Evolutionary conservation across 352 stramenopile species (phyloP).

Genomic region (Chrysophaeum taylorii): DNA sequence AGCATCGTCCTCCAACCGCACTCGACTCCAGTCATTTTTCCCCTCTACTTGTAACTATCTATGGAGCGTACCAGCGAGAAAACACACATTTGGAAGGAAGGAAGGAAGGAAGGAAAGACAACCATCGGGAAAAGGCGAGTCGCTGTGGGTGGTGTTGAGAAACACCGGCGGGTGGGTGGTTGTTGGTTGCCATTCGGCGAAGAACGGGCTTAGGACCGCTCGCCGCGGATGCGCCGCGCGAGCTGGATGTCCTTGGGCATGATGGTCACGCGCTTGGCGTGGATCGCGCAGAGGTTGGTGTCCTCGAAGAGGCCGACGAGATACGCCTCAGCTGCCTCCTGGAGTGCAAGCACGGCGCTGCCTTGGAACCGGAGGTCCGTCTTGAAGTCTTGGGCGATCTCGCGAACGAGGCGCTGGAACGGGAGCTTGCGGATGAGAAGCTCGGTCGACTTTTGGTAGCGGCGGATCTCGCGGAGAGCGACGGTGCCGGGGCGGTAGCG

Average conservation of each 20-base stretch:
- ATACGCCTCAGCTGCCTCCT: slow-evolving; percentile 66
- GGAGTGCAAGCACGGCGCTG: slow-evolving; percentile 53
- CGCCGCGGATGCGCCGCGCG: slow-evolving; percentile 73
- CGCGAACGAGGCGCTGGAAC: slow-evolving; percentile 60
- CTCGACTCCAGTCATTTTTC: too few species aligned
- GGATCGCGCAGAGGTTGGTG: slow-evolving; percentile 87
- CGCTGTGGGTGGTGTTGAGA: too few species aligned
- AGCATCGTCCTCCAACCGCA: too few species aligned
- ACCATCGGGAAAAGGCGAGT: too few species aligned
- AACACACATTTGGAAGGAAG: too few species aligned
- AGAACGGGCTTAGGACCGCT: slow-evolving; percentile 49
- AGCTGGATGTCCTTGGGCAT: slow-evolving; percentile 89
- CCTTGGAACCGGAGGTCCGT: slow-evolving; percentile 61
- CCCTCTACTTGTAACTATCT: too few species aligned
- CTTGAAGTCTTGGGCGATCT: slow-evolving; percentile 65
- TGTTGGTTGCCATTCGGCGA: too few species aligned
- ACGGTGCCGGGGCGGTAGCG: slow-evolving; percentile 71
- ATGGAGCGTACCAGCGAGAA: too few species aligned
- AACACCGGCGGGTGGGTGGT: too few species aligned
- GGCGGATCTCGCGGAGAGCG: slow-evolving; percentile 69
- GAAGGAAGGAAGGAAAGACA: too few species aligned
- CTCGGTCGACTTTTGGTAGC: slow-evolving; percentile 72
- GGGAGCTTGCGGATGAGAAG: slow-evolving; percentile 65
- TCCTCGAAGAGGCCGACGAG: slow-evolving; percentile 65
- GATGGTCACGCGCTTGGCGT: slow-evolving; percentile 86